Evolutionary conservation across 2,329 filamentous ascomycete genomes (phyloP), one percentile per base, ranked within the genome.

Genomic region (Hirsutella minnesotensis): DNA sequence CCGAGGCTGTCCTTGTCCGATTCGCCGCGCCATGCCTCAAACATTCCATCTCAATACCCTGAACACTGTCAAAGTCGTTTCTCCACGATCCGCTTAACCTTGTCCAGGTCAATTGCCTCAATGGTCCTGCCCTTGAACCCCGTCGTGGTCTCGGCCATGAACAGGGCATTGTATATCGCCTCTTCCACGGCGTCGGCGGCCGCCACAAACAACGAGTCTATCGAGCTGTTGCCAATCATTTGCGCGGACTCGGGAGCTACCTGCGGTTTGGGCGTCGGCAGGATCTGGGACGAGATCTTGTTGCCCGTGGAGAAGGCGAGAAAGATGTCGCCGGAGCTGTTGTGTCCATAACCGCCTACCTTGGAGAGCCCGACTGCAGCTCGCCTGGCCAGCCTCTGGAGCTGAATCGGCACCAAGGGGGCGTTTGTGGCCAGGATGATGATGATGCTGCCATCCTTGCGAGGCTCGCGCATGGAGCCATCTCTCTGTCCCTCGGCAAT

Each of bases 291-390:
- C 0, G 57, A 54, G 3, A 77, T 59, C 36, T 65, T 62, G 45
- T 72, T 76, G 5, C 66, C 78, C 0, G 79, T 83, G 8, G 77
- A 82, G 46, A 84, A 75, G 4, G 79, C 79, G 3, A 84, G 62
- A 53, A 83, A 81, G 45, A 84, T 75, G 46, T 84, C 79, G 0
- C 79, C 80, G 0, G 76, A 81, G 10, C 67, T 68, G 48, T 81
- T 82, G 36, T 69, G 66, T 0, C 77, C 79, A 46, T 75, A 74
- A 2, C 77, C 75, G 3, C 79, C 79, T 0, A 80, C 77, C 44
- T 72, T 67, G 5, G 72, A 64, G 1, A 84, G 56, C 0, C 81
- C 79, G 1, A 81, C 70, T 0, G 77, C 78, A 1, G 77, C 77
- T 30, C 77, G 71, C 46, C 74, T 72, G 1, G 77, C 77, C 2